These are phyloP conservation scores for Hypoxylon sp. DNA, from an alignment of 2,329 filamentous ascomycete genomes.

Conservation along the genomic window DNA sequence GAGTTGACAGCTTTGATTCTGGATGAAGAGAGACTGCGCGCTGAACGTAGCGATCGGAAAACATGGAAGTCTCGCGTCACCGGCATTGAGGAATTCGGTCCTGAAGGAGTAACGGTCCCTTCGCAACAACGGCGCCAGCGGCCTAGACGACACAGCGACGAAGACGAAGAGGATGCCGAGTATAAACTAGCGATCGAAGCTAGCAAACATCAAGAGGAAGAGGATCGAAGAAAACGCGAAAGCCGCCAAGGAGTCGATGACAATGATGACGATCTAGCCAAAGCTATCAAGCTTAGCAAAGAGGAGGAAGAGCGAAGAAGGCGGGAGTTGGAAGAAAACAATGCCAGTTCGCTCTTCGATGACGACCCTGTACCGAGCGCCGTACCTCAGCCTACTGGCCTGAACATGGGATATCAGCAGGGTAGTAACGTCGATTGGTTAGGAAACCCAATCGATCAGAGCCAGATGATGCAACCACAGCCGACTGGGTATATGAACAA, in stretches of 20 bases:
- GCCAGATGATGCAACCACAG: constrained; percentile 80
- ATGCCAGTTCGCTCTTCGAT: constrained; percentile 90
- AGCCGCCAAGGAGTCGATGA: constrained; percentile 69
- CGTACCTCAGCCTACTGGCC: constrained; percentile 86
- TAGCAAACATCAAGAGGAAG: constrained; percentile 94
- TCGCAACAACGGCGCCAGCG: constrained; percentile 62
- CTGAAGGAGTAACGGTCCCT: constrained; percentile 59
- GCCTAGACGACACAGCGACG: constrained; percentile 65
- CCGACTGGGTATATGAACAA: constrained; percentile 80
- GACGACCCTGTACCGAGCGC: constrained; percentile 71
- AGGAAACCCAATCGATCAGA: constrained; percentile 90
- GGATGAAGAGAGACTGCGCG: constrained; percentile 92
- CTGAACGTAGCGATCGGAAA: constrained; percentile 91
- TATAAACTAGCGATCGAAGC: constrained; percentile 93
- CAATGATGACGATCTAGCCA: constrained; percentile 92
- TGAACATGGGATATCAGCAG: constrained; percentile 98
- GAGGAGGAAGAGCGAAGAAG: constrained; percentile 93
- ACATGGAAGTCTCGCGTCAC: constrained; percentile 97
- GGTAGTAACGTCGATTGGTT: constrained; percentile 97
- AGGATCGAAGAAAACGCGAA: constrained; percentile 83
- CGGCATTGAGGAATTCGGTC: constrained; percentile 86
- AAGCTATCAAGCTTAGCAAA: constrained; percentile 94
- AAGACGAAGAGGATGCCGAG: constrained; percentile 90
- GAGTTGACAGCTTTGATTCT: constrained; percentile 92
- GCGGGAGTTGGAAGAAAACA: constrained; percentile 87